Evolutionary conservation across 129 eudicot species (phyloP).

Genomic region (carrot (Daucus carota)): DH1_v3.0 NC_030385.2:2970501-2971000

Average conservation of each 20-base stretch:
- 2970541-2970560: constrained; percentile 70
- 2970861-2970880: constrained; percentile 65
- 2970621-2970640: background rate
- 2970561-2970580: constrained; percentile 44
- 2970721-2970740: background rate
- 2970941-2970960: constrained; percentile 37
- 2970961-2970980: background rate
- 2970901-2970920: constrained; percentile 71
- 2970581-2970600: background rate
- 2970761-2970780: background rate
- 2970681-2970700: constrained; percentile 65
- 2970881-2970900: constrained; percentile 75
- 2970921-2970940: constrained; percentile 68
- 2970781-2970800: constrained; percentile 16
- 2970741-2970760: background rate
- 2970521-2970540: constrained; percentile 71
- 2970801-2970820: constrained; percentile 71
- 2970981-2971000: background rate
- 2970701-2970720: constrained; percentile 39
- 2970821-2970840: constrained; percentile 68
- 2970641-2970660: constrained; percentile 46
- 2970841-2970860: constrained; percentile 55
- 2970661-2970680: constrained; percentile 76
- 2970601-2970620: fast-evolving
- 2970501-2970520: constrained; percentile 74